A percentile compares a stretch with the other conserved stretches of the same genome.
phyloP scores from a whole-genome alignment of 345 rosid species.

The Melaleuca alternifolia region DNA sequence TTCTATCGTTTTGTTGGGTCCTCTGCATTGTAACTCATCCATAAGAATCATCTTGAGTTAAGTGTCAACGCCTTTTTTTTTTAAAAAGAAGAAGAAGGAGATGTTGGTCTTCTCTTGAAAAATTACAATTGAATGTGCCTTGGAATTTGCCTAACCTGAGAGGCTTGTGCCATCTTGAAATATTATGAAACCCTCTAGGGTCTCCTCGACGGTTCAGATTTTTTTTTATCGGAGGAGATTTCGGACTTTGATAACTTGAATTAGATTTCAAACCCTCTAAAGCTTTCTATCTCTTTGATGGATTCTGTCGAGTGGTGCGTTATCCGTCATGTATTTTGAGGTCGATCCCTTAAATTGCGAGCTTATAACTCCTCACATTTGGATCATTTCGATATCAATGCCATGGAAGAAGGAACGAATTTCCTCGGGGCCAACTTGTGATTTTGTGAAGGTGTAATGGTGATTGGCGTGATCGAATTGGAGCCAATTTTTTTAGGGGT shows the following conservation, averaged over 20 bases:
- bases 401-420: no score
- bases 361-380: background rate
- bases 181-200: background rate
- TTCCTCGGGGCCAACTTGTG: no score
- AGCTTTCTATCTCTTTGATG: background rate
- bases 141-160: background rate
- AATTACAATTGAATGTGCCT: background rate
- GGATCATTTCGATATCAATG: background rate
- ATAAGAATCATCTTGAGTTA: background rate
- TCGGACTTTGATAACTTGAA: background rate
- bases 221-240: background rate
- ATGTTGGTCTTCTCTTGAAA: background rate
- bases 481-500: no score
- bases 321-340: background rate
- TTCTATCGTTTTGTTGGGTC: background rate
- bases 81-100: no score
- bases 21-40: background rate
- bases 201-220: background rate
- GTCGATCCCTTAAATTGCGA: background rate
- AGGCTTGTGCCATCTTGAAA: background rate
- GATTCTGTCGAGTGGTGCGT: background rate
- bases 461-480: no score
- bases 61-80: no score
- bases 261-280: background rate
- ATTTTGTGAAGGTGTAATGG: no score